Evolutionary conservation across 305 asterid genomes (phyloP).

Genomic region (Fraxinus ornus): DNA sequence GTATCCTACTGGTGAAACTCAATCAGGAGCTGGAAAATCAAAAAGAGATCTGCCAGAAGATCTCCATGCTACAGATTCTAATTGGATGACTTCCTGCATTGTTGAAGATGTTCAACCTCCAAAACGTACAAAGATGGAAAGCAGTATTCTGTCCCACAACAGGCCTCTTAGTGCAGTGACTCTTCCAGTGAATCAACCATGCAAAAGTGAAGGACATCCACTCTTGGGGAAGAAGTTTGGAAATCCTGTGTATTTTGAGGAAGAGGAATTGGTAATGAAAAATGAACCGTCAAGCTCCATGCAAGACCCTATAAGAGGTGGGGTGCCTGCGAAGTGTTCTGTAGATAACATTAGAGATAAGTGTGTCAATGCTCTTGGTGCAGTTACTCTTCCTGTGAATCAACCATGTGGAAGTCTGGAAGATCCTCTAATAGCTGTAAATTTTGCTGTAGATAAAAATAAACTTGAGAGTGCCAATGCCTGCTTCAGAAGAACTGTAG

Average conservation of each 20-base stretch:
- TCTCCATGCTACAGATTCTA: conserved; percentile 24
- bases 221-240: conserved; percentile 22
- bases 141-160: conserved; percentile 23
- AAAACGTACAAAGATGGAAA: conserved; percentile 44
- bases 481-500: conserved; percentile 19
- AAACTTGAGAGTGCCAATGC: conserved; percentile 20
- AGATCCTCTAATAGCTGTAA: conserved; percentile 24
- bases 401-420: conserved; percentile 17
- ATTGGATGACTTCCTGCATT: not conserved
- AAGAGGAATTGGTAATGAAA: conserved; percentile 17
- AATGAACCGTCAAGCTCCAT: conserved; percentile 18
- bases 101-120: conserved; percentile 31
- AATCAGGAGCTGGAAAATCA: conserved; percentile 26
- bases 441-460: conserved; percentile 24
- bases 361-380: conserved; percentile 15
- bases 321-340: not conserved
- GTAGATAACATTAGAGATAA: not conserved
- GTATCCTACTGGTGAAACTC: conserved; percentile 1
- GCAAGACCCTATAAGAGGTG: conserved; percentile 22
- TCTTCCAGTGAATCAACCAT: not conserved
- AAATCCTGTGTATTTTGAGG: conserved; percentile 20
- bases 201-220: conserved; percentile 10
- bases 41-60: conserved; percentile 21
- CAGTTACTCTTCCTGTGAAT: conserved; percentile 11
- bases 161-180: conserved; percentile 29